Conservation (phyloP, 257 asterid species). For the Paraleonurus japonicus region DNA sequence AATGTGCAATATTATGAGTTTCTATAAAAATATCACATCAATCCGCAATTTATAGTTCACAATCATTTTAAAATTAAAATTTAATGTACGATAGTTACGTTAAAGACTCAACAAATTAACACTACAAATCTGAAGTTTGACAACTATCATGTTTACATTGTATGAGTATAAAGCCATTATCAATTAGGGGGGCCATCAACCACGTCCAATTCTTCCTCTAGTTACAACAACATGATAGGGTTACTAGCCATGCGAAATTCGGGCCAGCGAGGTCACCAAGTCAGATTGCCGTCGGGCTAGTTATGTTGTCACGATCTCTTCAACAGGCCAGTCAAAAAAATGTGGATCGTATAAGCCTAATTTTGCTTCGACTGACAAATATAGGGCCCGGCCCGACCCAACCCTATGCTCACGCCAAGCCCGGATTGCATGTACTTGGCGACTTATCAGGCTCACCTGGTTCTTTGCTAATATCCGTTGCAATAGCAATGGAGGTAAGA, state of each 20-base stretch:
- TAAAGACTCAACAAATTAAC: neutral
- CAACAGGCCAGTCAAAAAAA: neutral
- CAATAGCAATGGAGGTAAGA: slow-evolving; percentile 26
- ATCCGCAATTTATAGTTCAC: slow-evolving; percentile 11
- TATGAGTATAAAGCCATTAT: neutral
- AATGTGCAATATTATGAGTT: slow-evolving; percentile 31
- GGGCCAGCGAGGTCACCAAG: neutral
- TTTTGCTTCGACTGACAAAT: neutral
- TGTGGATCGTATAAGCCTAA: neutral
- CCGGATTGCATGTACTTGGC: neutral
- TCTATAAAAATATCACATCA: slow-evolving; percentile 6
- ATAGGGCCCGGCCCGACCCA: neutral
- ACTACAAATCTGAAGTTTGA: neutral
- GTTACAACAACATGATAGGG: neutral
- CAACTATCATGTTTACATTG: too few relatives aligned
- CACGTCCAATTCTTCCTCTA: too few relatives aligned
- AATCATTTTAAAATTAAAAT: neutral
- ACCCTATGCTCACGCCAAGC: neutral
- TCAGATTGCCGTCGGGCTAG: neutral
- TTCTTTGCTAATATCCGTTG: slow-evolving; percentile 42
- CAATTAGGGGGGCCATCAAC: neutral
- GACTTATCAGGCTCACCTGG: slow-evolving; percentile 30
- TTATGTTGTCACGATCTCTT: neutral
- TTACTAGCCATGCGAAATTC: neutral
- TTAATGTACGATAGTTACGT: neutral